phyloP scores from a whole-genome alignment of 2,329 filamentous ascomycete genomes.

The Arthrobotrys musiformis region DNA sequence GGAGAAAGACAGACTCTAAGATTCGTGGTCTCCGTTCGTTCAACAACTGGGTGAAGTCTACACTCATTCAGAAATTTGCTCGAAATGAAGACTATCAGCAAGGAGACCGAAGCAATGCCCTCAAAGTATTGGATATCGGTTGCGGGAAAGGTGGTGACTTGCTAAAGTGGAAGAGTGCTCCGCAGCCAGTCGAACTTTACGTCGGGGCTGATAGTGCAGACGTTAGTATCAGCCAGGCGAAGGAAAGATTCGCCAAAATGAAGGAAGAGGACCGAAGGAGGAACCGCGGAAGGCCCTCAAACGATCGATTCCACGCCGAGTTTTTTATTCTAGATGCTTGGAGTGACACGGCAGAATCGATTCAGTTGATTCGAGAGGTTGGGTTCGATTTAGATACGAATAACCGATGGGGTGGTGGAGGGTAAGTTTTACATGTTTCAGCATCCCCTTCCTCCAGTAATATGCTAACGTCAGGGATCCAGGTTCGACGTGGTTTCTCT shows the following conservation, averaged over 20 bases:
- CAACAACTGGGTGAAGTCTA: constrained; percentile 99
- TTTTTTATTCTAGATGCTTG: constrained; percentile 95
- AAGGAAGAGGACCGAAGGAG: constrained; percentile 67
- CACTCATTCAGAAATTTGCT: constrained; percentile 95
- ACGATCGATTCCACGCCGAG: constrained; percentile 76
- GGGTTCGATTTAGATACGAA: constrained; percentile 81
- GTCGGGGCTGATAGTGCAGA: constrained; percentile 94
- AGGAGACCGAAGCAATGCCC: constrained; percentile 67
- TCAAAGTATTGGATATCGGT: constrained; percentile 90
- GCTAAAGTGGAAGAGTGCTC: constrained; percentile 93
- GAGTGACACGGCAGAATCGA: constrained; percentile 80
- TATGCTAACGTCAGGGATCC: constrained; percentile 14
- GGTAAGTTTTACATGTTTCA: constrained; percentile 33
- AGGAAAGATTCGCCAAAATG: constrained; percentile 83
- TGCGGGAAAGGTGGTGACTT: constrained; percentile 97
- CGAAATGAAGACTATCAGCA: constrained; percentile 75
- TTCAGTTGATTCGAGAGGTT: constrained; percentile 83
- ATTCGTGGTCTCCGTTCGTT: constrained; percentile 94
- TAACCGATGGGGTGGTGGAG: constrained; percentile 62
- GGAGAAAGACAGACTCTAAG: constrained; percentile 90
- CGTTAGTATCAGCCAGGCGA: constrained; percentile 88
- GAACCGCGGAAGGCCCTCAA: constrained; percentile 68
- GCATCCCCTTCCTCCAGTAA: neutral
- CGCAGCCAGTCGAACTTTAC: constrained; percentile 90
- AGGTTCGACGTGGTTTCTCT: constrained; percentile 95